Conservation (phyloP, 2,329 filamentous ascomycete genomes). For the Pseudogymnoascus sp. region DNA sequence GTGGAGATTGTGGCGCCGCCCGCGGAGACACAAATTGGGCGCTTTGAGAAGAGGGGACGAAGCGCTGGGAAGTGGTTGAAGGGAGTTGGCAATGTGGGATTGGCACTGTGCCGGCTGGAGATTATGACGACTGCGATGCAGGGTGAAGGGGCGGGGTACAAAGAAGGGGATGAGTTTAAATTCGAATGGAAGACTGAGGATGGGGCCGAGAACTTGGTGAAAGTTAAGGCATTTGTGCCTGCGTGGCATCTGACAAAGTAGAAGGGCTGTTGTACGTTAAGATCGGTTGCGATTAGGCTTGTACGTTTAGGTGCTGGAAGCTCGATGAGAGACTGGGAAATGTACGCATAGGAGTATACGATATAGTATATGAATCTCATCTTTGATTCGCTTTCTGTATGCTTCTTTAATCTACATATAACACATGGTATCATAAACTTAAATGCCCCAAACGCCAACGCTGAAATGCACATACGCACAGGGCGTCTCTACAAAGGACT, state of each 20-base stretch:
- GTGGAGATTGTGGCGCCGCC: constrained; percentile 34
- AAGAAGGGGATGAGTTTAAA: constrained; percentile 40
- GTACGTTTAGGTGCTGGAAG: not conserved
- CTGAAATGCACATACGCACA: not conserved
- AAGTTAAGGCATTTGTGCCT: constrained; percentile 75
- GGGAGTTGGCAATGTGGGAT: constrained; percentile 75
- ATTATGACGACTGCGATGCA: constrained; percentile 76
- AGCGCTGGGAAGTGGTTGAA: constrained; percentile 73
- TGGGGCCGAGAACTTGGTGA: constrained; percentile 36
- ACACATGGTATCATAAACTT: constrained; percentile 1
- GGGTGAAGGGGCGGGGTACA: constrained; percentile 47
- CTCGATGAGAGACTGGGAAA: not conserved
- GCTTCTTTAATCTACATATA: not conserved
- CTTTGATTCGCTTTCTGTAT: not conserved
- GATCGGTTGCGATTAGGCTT: not conserved
- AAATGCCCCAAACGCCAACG: not conserved
- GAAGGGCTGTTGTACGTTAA: not conserved
- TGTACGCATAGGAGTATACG: not conserved
- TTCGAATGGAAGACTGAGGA: constrained; percentile 38
- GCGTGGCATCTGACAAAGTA: constrained; percentile 47
- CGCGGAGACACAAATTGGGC: constrained; percentile 41
- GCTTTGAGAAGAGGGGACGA: constrained; percentile 51
- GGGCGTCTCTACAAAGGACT: constrained; percentile 27
- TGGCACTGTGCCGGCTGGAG: constrained; percentile 80
- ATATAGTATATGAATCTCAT: not conserved